Base-by-base conservation (phyloP, 225 moss, liverwort and hornwort species). In the Pseudoscleropodium purum region DNA sequence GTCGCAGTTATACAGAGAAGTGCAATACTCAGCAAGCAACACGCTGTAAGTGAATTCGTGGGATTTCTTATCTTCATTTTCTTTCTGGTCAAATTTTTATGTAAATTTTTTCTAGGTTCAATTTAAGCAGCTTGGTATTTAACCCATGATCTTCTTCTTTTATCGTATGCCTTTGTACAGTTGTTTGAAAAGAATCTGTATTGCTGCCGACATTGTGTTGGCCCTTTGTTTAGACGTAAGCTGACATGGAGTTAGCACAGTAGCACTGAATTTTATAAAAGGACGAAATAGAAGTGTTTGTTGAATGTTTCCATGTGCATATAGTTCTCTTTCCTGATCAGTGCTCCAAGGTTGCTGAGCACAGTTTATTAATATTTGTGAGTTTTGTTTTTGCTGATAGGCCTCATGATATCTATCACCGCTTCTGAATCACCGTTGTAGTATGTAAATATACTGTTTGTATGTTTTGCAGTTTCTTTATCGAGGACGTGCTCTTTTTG, bases 1-100 rank as follows among this genome's bases (percentile, higher is more conserved):
- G 98, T 98, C 14, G 97, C 97, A 82, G 95, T 97, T 41, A 91
- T 97, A 62, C 98, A 98, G 84, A 94, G 92, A 87, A 96, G 95
- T 89, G 86, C 91, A 87, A 95, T 94, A 70, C 88, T 97, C 69
- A 79, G 97, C 89, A 97, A 95, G 85, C 91, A 93, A 37, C 98
- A 98, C 89, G 98, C 95, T 85, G 98, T 98, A 92, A 92, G 94
- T 94, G 63, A 86, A 84, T 77, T 76, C 27, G 27, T 90, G 75
- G 75, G 56, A 73, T 85, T 61, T 79, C 30, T 85, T 79, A 5
- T 57, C 27, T 29, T 41, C 21, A 75, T 79, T 56, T 39, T 67
- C 43, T 79, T 86, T 77, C 66, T 43, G 60, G 21, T 84, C 33
- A 70, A 61, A 34, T 25, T 45, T 75, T 72, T 13, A 19, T 69